phyloP scores from a whole-genome alignment of 73 alveolate species.

The Paramecium sexaurelia region DNA sequence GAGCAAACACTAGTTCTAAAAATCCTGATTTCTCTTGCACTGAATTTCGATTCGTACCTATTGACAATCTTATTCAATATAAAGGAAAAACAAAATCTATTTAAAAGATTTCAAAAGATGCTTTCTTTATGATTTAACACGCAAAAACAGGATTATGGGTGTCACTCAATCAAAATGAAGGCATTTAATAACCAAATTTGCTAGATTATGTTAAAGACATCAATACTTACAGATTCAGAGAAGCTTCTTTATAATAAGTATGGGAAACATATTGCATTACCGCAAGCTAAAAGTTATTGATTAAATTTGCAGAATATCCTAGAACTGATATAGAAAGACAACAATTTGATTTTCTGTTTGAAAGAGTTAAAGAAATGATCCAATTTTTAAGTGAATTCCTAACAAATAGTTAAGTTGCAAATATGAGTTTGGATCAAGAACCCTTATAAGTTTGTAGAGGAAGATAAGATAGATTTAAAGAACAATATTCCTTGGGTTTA shows the following conservation, averaged over 20 bases:
- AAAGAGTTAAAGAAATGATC: constrained; percentile 10
- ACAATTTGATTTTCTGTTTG: background rate
- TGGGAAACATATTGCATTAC: constrained; percentile 58
- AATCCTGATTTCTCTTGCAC: background rate
- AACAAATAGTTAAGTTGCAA: constrained; percentile 23
- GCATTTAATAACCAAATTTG: background rate
- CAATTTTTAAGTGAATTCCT: background rate
- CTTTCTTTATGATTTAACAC: constrained; percentile 54
- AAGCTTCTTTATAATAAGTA: constrained; percentile 41
- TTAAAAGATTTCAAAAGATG: constrained; percentile 54
- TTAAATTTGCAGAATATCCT: background rate
- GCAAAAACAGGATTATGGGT: constrained; percentile 53
- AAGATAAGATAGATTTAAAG: constrained; percentile 64
- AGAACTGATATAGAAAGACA: background rate
- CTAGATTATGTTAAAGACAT: constrained; percentile 47
- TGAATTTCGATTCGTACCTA: constrained; percentile 57
- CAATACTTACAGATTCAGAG: constrained; percentile 64
- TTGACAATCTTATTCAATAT: constrained; percentile 52
- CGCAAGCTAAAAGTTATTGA: constrained; percentile 15
- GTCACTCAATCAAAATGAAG: background rate
- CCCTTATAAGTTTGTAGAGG: background rate
- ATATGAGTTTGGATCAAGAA: constrained; percentile 45
- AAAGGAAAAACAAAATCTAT: constrained; percentile 40
- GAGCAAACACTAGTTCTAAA: background rate
- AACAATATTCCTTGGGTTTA: constrained; percentile 45